Base-by-base conservation (phyloP, 768 basidiomycete genomes). In the Panaeolus cyanescens region DNA sequence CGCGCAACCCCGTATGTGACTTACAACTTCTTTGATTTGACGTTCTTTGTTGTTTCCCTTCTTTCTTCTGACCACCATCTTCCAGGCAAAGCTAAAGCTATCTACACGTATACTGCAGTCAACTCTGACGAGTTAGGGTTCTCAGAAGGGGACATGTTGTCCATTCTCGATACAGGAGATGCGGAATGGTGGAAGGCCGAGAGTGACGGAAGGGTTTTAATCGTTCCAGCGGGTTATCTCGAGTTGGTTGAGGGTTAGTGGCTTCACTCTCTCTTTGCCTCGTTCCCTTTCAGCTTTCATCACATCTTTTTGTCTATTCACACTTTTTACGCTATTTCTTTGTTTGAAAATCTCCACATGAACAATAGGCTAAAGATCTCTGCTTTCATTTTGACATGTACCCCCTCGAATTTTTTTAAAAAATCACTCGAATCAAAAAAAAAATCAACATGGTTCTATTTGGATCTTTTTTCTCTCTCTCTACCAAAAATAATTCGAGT, bases 131-230 rank as follows among this genome's bases (percentile, higher is more conserved):
- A 98, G 71, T 79, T 96, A n/a, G 80, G 92, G 0, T 93, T 98
- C 71, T 76, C 75, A 6, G 94, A 94, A 75, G 95, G 92, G 61
- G 92, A 96, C 59, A 71, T 75, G 32, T 76, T 98, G 36, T 80
- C 80, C 7, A 87, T 99, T 64, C 83, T 98, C 60, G 97, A 99
- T 70, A 84, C 76, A 53, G 83, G 83, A 58, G 97, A 98, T 66
- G 81, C 79, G 56, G 92, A 93, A 68, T 99, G 97, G 97, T 99
- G 93, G 93, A 98, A 96, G 79, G 91, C 90, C 36, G 96, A 98
- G 77, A 84, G 85, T 69, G 87, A 84, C 54, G 96, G 96, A 20
- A 75, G 88, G 62, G 87, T 97, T 56, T 92, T 91, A 77, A 88
- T 95, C 70, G 95, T 95, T 4, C 97, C 97, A 56, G 94, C 95